Evolutionary conservation across 1,284 basidiomycete genomes (phyloP).

Genomic region (Puccinia polysora): DNA sequence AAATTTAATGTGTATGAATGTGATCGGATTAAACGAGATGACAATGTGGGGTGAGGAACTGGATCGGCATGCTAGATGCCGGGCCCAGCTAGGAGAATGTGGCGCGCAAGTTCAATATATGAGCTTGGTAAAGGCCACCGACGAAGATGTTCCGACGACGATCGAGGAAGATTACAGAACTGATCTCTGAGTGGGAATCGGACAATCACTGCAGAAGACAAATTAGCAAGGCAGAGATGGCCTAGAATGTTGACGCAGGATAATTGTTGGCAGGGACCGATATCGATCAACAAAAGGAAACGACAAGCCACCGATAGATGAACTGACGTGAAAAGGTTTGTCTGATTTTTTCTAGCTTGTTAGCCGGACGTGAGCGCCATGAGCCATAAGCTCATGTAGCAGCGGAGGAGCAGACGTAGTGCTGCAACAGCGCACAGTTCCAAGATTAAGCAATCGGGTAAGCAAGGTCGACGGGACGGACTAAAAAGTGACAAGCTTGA

Average conservation of each 20-base stretch:
- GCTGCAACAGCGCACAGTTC: neutral
- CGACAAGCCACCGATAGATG: constrained; percentile 26
- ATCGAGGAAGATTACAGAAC: constrained; percentile 6
- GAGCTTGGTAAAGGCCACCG: neutral
- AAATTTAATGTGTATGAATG: constrained; percentile 6
- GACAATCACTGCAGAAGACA: constrained; percentile 7
- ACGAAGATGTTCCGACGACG: constrained; percentile 2
- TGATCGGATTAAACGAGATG: neutral
- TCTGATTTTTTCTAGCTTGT: constrained; percentile 10
- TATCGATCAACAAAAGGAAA: too few species aligned
- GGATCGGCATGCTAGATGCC: constrained; percentile 18
- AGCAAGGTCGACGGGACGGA: neutral
- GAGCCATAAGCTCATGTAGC: neutral
- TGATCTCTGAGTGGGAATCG: constrained; percentile 14
- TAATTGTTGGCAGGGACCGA: too few species aligned
- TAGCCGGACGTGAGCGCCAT: neutral
- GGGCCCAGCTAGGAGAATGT: constrained; percentile 18
- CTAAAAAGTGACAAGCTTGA: constrained; percentile 12
- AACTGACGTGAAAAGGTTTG: constrained; percentile 16
- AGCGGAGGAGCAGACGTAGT: constrained; percentile 35
- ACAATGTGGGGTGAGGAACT: constrained; percentile 29
- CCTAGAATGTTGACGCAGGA: too few species aligned
- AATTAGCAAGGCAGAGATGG: too few species aligned
- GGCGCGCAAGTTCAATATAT: neutral
- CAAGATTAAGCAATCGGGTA: constrained; percentile 8